Conservation (phyloP, 1,284 basidiomycete species). For the Caloboletus firmus region DNA sequence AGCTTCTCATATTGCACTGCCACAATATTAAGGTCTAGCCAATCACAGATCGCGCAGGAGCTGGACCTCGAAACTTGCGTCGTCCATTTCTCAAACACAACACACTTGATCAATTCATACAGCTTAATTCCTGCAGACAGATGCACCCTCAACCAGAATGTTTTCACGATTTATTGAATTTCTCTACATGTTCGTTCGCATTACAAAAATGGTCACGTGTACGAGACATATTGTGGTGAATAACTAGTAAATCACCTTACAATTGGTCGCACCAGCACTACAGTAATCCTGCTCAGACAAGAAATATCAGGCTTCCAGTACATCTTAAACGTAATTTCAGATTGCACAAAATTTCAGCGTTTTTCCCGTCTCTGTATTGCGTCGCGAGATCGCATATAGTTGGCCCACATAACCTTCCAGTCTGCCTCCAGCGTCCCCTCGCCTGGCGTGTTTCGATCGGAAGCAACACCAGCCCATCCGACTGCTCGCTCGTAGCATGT, state of each 20-base stretch:
- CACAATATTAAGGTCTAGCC: no score
- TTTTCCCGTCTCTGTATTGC: slow-evolving; percentile 6
- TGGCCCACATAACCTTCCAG: slow-evolving; percentile 53
- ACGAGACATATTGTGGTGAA: no score
- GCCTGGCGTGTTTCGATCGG: slow-evolving; percentile 43
- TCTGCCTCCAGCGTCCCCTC: slow-evolving; percentile 56
- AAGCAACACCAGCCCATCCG: slow-evolving; percentile 56
- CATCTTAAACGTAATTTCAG: background rate
- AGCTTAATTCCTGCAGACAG: no score
- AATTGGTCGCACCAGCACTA: slow-evolving; percentile 14
- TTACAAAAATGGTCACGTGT: no score
- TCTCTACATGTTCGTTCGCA: no score
- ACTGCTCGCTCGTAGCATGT: slow-evolving; percentile 63
- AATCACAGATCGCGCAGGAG: no score
- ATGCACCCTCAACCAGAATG: no score
- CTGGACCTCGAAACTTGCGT: no score
- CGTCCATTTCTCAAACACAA: no score
- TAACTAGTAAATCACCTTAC: background rate
- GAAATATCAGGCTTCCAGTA: background rate
- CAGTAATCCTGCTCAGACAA: background rate
- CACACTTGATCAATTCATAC: no score
- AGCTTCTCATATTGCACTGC: no score
- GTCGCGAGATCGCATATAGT: slow-evolving; percentile 45
- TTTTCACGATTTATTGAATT: no score
- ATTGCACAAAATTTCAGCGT: background rate